phyloP scores from a whole-genome alignment of 768 basidiomycete species.

The Tricholoma terreum region DNA sequence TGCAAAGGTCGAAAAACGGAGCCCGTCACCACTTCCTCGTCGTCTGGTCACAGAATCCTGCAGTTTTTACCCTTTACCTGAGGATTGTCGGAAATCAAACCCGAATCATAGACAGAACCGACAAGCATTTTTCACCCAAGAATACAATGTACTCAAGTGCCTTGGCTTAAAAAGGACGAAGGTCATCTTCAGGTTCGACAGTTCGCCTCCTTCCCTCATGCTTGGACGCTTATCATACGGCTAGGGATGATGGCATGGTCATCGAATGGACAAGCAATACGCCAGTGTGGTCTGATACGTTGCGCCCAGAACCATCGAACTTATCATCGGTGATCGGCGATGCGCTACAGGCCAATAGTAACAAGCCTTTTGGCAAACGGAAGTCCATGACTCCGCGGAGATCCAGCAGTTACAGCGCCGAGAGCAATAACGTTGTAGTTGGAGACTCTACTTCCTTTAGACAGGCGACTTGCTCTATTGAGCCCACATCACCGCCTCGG shows the following conservation, averaged over 20 bases:
- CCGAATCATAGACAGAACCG: conserved; percentile 18
- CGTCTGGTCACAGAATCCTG: conserved; percentile 27
- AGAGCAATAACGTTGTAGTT: not conserved
- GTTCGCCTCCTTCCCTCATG: not conserved
- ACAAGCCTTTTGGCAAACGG: not conserved
- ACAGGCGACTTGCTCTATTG: not conserved
- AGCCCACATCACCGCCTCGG: not conserved
- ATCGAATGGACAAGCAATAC: conserved; percentile 33
- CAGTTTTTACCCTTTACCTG: conserved; percentile 25
- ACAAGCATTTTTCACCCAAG: conserved; percentile 16
- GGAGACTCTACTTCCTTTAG: not conserved
- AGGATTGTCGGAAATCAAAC: conserved; percentile 20
- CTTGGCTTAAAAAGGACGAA: conserved; percentile 23
- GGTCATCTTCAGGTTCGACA: conserved; percentile 19
- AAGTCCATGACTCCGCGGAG: not conserved
- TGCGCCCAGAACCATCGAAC: conserved; percentile 14
- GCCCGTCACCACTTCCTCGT: conserved; percentile 12
- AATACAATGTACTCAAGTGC: conserved; percentile 15
- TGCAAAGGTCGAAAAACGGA: conserved; percentile 3
- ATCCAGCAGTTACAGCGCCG: not conserved
- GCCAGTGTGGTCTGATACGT: conserved; percentile 33
- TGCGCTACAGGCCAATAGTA: conserved; percentile 1
- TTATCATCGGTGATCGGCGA: not conserved
- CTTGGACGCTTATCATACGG: not conserved
- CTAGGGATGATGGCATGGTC: conserved; percentile 33